Evolutionary conservation across 2,329 filamentous ascomycete genomes (phyloP), one percentile per base, ranked within the genome.

Genomic region (Talaromyces piceae): DNA sequence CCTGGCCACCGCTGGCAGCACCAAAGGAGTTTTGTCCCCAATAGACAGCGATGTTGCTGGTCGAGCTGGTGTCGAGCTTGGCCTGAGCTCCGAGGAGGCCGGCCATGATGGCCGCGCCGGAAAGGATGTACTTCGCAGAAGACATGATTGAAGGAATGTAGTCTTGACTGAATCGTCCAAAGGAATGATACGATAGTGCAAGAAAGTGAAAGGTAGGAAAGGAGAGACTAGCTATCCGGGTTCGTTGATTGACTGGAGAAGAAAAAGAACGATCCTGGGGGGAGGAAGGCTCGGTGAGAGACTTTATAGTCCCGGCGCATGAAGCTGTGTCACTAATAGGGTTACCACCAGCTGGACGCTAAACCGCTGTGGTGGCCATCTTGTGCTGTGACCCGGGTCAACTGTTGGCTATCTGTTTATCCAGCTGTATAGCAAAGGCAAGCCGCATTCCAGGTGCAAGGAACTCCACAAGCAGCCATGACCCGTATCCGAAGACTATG

Each of bases 11-110:
- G 16, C 60, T 66, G 3, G 70, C 70, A 53, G 74, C 70, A 8
- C 71, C 68, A 56, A 71, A 75, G 0, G 82, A 86, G 63, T 87
- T 86, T 61, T 87, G 83, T 71, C 67, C 84, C 83, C 83, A 87
- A 64, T 87, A 87, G 1, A 86, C 73, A 23, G 78, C 82, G 49
- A 87, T 62, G 58, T 85, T 86, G 46, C 64, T 71, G 2, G 62
- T 59, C 1, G 74, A 72, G n/a, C 60, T 61, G 4, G 77, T 54
- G 54, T 75, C 67, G 57, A 80, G 66, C 22, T 64, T 67, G 13
- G 71, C 73, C 56, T 66, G 59, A 9, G 60, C 66, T 48, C 59
- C 58, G 30, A 64, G 58, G 28, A 72, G 39, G 41, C 58, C 59
- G 37, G 64, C 62, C 25, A 64, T 53, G 43, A 59, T 53, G 39